Conservation (phyloP, 495 filamentous ascomycete genomes). For the Jackrogersella minutella region DNA sequence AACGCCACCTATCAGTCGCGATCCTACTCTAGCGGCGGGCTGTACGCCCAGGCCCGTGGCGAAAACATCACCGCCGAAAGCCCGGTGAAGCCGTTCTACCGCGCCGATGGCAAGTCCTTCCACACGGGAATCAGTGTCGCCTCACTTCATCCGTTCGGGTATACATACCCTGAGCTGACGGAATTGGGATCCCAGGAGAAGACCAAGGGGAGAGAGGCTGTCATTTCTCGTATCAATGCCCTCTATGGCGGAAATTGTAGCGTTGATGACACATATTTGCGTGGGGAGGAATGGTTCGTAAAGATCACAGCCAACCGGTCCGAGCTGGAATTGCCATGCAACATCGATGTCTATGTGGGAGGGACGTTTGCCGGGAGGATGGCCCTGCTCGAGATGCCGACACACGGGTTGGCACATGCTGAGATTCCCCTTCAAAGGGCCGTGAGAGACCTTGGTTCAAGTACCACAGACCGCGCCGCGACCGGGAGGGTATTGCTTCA, state of each 20-base stretch:
- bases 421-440: slow-evolving; percentile 29
- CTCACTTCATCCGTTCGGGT: slow-evolving; percentile 48
- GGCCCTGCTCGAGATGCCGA: slow-evolving; percentile 38
- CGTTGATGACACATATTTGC: not conserved
- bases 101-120: slow-evolving; percentile 41
- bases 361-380: slow-evolving; percentile 33
- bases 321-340: slow-evolving; percentile 44
- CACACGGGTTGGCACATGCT: slow-evolving; percentile 25
- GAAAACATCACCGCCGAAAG: slow-evolving; percentile 48
- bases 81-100: slow-evolving; percentile 57
- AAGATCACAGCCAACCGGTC: slow-evolving; percentile 45
- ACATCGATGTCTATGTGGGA: slow-evolving; percentile 43
- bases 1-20: slow-evolving; percentile 38
- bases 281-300: slow-evolving; percentile 39
- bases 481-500: slow-evolving; percentile 12
- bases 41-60: slow-evolving; percentile 44
- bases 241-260: slow-evolving; percentile 42
- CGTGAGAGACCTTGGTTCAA: not conserved
- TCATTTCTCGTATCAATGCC: slow-evolving; percentile 44
- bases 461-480: not conserved
- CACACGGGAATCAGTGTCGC: slow-evolving; percentile 51
- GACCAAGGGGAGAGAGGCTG: slow-evolving; percentile 10
- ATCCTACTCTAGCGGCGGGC: slow-evolving; percentile 34
- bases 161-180: slow-evolving; percentile 56
- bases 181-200: slow-evolving; percentile 18